phyloP scores from a whole-genome alignment of 345 rosid species.

The Noccaea bulbosa region DNA sequence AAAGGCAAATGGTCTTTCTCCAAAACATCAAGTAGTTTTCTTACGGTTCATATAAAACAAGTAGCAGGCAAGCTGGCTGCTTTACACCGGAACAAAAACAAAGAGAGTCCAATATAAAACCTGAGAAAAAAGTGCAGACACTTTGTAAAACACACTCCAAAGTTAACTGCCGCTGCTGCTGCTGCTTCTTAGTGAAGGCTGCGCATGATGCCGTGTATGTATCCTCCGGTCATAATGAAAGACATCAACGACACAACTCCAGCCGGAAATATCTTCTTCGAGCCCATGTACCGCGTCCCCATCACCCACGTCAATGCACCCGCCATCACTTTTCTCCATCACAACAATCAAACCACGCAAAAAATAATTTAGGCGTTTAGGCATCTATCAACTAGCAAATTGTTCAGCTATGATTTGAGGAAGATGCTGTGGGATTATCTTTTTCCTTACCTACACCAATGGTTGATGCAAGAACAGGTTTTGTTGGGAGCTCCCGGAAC shows the following conservation, averaged over 20 bases:
- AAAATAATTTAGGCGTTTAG: background rate
- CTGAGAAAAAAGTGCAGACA: constrained; percentile 3
- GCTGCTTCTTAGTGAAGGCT: constrained; percentile 47
- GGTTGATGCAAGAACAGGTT: constrained; percentile 77
- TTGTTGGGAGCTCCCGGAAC: constrained; percentile 67
- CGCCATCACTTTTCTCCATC: constrained; percentile 58
- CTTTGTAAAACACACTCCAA: constrained; percentile 18
- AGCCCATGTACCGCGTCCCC: constrained; percentile 81
- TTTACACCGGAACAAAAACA: constrained; percentile 7
- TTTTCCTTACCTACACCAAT: constrained; percentile 79
- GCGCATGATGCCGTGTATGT: constrained; percentile 85
- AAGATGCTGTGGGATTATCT: background rate
- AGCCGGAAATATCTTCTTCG: constrained; percentile 87
- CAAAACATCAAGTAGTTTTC: background rate
- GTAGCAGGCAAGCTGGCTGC: constrained; percentile 24
- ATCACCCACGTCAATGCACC: constrained; percentile 74
- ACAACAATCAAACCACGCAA: constrained; percentile 16
- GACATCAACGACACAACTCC: constrained; percentile 89
- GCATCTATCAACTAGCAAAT: background rate
- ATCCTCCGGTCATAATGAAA: constrained; percentile 86
- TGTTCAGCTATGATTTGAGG: background rate
- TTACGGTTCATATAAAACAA: constrained; percentile 23
- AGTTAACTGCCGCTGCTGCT: background rate
- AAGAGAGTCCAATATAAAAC: background rate
- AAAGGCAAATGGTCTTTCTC: background rate